These are phyloP conservation scores for Podaxis carcinomalis DNA, from an alignment of 768 basidiomycete genomes.

Conservation along the genomic window DNA sequence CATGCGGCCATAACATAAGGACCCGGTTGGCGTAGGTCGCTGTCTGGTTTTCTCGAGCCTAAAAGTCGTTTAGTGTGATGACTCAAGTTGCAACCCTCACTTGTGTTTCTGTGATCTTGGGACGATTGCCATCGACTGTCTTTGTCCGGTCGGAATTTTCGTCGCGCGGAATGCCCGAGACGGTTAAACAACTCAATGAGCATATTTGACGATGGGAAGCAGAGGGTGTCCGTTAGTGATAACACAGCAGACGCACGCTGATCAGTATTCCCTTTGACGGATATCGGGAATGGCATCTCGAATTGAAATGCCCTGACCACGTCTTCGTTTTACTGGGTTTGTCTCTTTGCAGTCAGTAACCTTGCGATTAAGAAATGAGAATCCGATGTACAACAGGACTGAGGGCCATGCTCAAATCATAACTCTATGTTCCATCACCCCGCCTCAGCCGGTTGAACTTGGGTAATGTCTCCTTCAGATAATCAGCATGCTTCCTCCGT, in stretches of 20 bases:
- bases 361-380: not conserved
- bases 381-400: not conserved
- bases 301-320: conserved; percentile 19
- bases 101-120: not conserved
- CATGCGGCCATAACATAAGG: not conserved
- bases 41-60: not conserved
- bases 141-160: not conserved
- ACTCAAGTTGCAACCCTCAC: too few relatives aligned
- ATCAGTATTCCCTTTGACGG: too few relatives aligned
- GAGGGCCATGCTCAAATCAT: not conserved
- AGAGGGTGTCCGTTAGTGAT: too few relatives aligned
- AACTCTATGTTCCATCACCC: conserved; percentile 44
- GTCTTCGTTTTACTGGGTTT: not conserved
- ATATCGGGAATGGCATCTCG: too few relatives aligned
- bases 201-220: not conserved
- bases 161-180: not conserved
- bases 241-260: too few relatives aligned
- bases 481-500: conserved; percentile 85
- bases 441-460: conserved; percentile 79
- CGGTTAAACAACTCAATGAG: not conserved
- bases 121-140: not conserved
- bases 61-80: not conserved
- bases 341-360: not conserved
- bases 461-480: conserved; percentile 86
- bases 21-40: not conserved